Evolutionary conservation across 805 yeast genomes (phyloP).

Genomic region (Candida glaebosa): DNA sequence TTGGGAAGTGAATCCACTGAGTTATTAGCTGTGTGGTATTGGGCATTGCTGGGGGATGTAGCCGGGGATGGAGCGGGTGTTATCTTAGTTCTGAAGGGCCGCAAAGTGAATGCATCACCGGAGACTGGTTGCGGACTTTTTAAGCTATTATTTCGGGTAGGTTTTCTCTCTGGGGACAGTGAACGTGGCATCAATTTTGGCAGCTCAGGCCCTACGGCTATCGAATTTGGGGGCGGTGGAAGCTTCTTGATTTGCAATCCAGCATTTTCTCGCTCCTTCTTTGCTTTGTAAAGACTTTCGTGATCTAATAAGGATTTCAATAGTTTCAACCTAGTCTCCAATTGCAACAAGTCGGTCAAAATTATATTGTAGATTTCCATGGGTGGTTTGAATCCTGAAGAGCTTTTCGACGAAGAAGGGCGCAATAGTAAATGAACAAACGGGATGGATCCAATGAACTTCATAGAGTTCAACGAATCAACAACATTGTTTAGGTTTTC

Average conservation of each 20-base stretch:
- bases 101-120: slow-evolving; percentile 31
- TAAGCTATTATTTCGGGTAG: slow-evolving; percentile 1
- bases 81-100: slow-evolving; percentile 40
- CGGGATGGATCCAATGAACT: slow-evolving; percentile 34
- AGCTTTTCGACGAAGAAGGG: slow-evolving; percentile 34
- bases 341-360: slow-evolving; percentile 25
- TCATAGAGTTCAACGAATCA: slow-evolving; percentile 30
- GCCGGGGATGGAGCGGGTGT: slow-evolving; percentile 41
- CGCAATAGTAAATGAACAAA: slow-evolving; percentile 38
- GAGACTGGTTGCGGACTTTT: slow-evolving; percentile 21
- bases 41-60: slow-evolving; percentile 31
- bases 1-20: slow-evolving; percentile 6
- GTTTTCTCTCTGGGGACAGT: slow-evolving; percentile 2
- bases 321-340: slow-evolving; percentile 19
- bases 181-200: slow-evolving; percentile 2
- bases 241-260: slow-evolving; percentile 19
- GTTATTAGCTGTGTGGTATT: slow-evolving; percentile 7
- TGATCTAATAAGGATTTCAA: slow-evolving; percentile 20
- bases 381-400: slow-evolving; percentile 40
- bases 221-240: slow-evolving; percentile 14
- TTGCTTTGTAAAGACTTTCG: slow-evolving; percentile 24
- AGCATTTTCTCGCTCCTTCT: slow-evolving; percentile 30
- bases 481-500: slow-evolving; percentile 9
- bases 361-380: slow-evolving; percentile 21
- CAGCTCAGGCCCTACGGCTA: slow-evolving; percentile 1